A percentile compares a stretch with the other conserved stretches of the same genome.
Evolutionary conservation across 1,284 basidiomycete genomes (phyloP).

Genomic region (Mycena citricolor): DNA sequence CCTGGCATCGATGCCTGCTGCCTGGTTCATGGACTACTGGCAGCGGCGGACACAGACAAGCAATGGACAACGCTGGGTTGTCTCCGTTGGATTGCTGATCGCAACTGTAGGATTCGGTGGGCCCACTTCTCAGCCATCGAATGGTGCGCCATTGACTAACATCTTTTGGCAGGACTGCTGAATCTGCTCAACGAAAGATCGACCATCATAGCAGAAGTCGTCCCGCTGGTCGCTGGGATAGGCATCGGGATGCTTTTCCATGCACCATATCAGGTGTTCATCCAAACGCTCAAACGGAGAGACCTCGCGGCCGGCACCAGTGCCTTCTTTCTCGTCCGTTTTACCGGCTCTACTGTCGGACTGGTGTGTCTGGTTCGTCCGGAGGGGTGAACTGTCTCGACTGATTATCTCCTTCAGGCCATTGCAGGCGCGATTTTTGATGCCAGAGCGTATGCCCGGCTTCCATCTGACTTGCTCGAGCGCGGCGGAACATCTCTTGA

Average conservation of each 20-base stretch:
- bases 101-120: conserved; percentile 72
- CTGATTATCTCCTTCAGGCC: conserved; percentile 44
- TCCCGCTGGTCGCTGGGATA: conserved; percentile 69
- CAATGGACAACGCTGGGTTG: conserved; percentile 61
- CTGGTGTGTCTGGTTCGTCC: conserved; percentile 48
- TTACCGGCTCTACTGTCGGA: conserved; percentile 78
- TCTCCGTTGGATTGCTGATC: conserved; percentile 59
- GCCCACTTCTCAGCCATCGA: conserved; percentile 26
- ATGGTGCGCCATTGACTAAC: conserved; percentile 17
- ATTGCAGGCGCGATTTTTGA: conserved; percentile 75
- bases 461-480: conserved; percentile 48
- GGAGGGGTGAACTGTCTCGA: conserved; percentile 18
- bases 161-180: conserved; percentile 54
- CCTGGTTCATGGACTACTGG: conserved; percentile 70
- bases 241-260: conserved; percentile 78
- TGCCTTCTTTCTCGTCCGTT: conserved; percentile 80
- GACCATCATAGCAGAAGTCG: conserved; percentile 45
- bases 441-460: conserved; percentile 44
- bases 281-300: conserved; percentile 55
- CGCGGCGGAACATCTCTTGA: conserved; percentile 50
- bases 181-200: conserved; percentile 57
- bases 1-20: conserved; percentile 75
- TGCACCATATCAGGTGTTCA: conserved; percentile 77
- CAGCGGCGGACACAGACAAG: conserved; percentile 58
- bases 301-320: conserved; percentile 77